Evolutionary conservation across 495 filamentous ascomycete genomes (phyloP), one percentile per base, ranked within the genome.

Genomic region (Xylaria bambusicola): DNA sequence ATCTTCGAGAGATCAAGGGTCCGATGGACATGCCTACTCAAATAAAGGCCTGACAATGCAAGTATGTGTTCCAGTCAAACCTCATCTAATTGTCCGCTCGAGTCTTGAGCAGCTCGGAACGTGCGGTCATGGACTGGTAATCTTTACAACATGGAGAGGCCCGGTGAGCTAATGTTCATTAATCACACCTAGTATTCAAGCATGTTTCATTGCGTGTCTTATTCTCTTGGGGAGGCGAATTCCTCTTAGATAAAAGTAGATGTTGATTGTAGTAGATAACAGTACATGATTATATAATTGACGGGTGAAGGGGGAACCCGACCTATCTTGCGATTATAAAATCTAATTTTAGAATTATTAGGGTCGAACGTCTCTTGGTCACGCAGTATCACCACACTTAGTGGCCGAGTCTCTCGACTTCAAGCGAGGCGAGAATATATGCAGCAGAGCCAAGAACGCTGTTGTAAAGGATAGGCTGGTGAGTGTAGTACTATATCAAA

Each of bases 381-480:
- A 29, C 10, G 17, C 23, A 27, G n/a, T 40, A 9, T 33, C 10
- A 9, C 5, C 6, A 3, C 2, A 17, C 29, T 24, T 10, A 23
- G 15, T 2, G 40, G 1, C 6, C 2, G 12, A 64, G 29, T 23
- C 56, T 65, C 62, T 81, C 78, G 17, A 70, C 68, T 41, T 80
- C 77, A 40, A 75, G 50, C 26, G 75, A 75, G 2, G 77, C 77
- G 21, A 75, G 70, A 24, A 77, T 52, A 58, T 77, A 78, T 0
- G 77, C 68, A 6, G 71, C 75, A 12, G 73, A 71, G 10, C 77
- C 77, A 24, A 73, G 68, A 15, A 80, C 72, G 53, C 75, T 80
- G 60, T 80, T 74, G 52, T 74, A 80, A 24, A 67, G 48, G 31
- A 80, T 60, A 10, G 77, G 77, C 56, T 75, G 75, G 10, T 52